Conservation (phyloP, 805 yeast genomes). For the Tetrapisispora arboricola region DNA sequence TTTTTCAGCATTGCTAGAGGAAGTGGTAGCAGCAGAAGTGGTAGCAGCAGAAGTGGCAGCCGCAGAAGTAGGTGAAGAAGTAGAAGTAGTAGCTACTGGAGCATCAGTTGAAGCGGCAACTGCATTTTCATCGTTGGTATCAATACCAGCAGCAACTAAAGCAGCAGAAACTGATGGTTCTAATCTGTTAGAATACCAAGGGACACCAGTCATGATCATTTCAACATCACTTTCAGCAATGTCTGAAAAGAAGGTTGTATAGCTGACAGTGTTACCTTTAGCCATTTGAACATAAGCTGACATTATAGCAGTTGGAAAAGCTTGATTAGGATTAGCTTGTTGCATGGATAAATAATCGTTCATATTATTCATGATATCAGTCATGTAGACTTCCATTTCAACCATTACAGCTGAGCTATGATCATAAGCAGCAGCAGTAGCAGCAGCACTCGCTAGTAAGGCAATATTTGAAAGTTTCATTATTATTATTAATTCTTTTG, state of each 20-base stretch:
- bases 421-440: slow-evolving; percentile 3
- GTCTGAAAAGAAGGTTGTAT: slow-evolving; percentile 3
- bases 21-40: slow-evolving; percentile 2
- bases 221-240: not conserved
- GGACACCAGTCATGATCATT: slow-evolving; percentile 11
- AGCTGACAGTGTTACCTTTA: slow-evolving; percentile 3
- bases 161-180: slow-evolving; percentile 3
- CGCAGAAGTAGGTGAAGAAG: not conserved
- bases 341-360: slow-evolving; percentile 5
- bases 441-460: slow-evolving; percentile 3
- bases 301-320: slow-evolving; percentile 4
- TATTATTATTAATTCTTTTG: not conserved
- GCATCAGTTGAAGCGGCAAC: not conserved
- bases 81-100: not conserved
- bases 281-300: slow-evolving; percentile 2
- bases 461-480: slow-evolving; percentile 3
- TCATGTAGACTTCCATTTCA: slow-evolving; percentile 7
- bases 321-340: slow-evolving; percentile 6
- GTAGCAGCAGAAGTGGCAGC: slow-evolving; percentile 4
- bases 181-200: slow-evolving; percentile 25
- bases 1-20: slow-evolving; percentile 2
- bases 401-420: slow-evolving; percentile 2
- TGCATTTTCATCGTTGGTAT: not conserved
- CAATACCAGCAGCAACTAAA: slow-evolving; percentile 3
- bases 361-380: slow-evolving; percentile 6